Percentiles rank a stretch among this genome's conserved stretches.
Conservation (phyloP, 139 green algal genomes). For the Astrephomene gubernaculifera region DNA sequence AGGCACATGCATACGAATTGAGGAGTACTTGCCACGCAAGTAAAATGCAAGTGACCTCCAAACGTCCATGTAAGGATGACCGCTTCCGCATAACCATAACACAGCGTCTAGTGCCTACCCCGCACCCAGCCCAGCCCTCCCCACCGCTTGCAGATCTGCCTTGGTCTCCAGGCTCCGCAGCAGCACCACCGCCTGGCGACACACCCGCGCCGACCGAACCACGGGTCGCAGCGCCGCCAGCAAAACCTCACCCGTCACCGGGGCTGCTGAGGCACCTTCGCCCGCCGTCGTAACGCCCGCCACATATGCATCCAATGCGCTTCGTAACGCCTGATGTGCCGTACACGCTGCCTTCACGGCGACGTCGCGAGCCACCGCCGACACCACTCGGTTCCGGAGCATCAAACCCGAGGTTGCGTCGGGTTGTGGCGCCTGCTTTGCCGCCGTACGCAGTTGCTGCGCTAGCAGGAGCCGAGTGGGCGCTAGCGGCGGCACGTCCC, state of each 20-base stretch:
- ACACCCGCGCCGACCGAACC: not conserved
- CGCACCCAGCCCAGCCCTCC: not conserved
- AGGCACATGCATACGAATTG: too few relatives aligned
- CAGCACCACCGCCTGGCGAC: not conserved
- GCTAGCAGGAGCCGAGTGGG: not conserved
- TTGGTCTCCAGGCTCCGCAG: not conserved
- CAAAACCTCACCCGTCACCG: not conserved
- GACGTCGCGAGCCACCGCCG: not conserved
- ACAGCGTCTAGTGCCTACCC: not conserved
- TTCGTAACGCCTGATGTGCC: not conserved
- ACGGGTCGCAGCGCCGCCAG: slow-evolving; percentile 14
- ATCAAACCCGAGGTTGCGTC: not conserved
- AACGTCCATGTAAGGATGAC: too few relatives aligned
- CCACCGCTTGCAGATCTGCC: not conserved
- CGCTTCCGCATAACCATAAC: too few relatives aligned
- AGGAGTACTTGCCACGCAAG: too few relatives aligned
- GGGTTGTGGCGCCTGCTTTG: not conserved
- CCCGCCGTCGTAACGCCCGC: too few relatives aligned
- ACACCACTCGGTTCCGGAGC: not conserved
- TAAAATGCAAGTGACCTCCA: too few relatives aligned
- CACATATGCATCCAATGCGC: not conserved
- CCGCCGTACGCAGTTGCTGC: not conserved
- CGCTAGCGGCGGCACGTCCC: not conserved
- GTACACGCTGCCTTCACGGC: not conserved
- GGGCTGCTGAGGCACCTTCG: not conserved